Evolutionary conservation across 176 grass and related monocot genomes (phyloP).

Genomic region (Carex parvula): DNA sequence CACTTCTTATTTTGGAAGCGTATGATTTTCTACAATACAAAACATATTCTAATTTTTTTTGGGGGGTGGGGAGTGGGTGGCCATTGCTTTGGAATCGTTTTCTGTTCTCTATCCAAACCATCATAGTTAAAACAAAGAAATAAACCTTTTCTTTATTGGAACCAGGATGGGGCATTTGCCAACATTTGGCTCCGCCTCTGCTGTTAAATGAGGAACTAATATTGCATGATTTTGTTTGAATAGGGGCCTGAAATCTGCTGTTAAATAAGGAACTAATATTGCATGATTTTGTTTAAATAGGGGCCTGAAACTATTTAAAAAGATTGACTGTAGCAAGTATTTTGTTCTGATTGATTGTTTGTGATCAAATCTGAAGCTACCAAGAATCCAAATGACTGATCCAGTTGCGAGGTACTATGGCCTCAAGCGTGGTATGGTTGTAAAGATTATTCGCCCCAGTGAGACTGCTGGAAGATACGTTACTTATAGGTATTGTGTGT

Average conservation of each 20-base stretch:
- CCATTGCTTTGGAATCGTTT: neutral
- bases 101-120: neutral
- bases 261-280: neutral
- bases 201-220: neutral
- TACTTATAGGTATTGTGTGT: conserved; percentile 76
- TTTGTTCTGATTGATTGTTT: neutral
- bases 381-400: conserved; percentile 81
- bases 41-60: neutral
- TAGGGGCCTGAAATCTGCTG: neutral
- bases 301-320: neutral
- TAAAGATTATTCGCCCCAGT: conserved; percentile 85
- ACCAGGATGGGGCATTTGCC: neutral
- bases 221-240: neutral
- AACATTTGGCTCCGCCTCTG: neutral
- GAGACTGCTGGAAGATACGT: conserved; percentile 89
- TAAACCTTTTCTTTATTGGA: neutral
- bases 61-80: neutral
- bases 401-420: conserved; percentile 81
- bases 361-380: conserved; percentile 45
- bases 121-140: neutral
- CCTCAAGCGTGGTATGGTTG: conserved; percentile 68
- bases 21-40: too few species aligned
- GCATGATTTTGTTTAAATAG: neutral
- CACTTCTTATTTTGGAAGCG: too few species aligned
- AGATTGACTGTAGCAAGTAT: neutral